Evolutionary conservation across 495 filamentous ascomycete genomes (phyloP).

Genomic region (Hypoxylon crocopeplum): DNA sequence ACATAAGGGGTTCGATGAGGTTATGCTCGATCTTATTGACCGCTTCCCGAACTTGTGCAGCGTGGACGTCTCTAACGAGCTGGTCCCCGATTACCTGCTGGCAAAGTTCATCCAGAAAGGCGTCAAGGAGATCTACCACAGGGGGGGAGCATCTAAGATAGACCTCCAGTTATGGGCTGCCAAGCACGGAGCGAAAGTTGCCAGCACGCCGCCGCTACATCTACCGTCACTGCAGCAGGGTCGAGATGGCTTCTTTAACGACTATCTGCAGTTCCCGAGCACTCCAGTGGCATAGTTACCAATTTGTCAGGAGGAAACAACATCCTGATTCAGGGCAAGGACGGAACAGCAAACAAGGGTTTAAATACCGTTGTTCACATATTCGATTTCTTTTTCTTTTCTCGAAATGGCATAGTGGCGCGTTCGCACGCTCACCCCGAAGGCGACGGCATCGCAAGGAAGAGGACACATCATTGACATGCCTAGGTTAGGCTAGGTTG

Average conservation of each 20-base stretch:
- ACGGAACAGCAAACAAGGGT: too few species aligned
- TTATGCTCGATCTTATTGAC: slow-evolving; percentile 4
- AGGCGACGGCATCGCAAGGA: too few species aligned
- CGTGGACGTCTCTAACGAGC: slow-evolving; percentile 28
- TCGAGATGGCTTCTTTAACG: background rate
- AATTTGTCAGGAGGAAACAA: too few species aligned
- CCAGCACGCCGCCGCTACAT: slow-evolving; percentile 8
- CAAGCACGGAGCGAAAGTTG: slow-evolving; percentile 10
- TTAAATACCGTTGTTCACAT: too few species aligned
- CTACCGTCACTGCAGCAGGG: slow-evolving; percentile 16
- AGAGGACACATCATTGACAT: too few species aligned
- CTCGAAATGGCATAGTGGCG: too few species aligned
- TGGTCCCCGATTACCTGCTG: slow-evolving; percentile 23
- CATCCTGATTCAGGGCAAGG: too few species aligned
- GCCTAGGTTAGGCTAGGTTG: background rate
- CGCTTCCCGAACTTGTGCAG: slow-evolving; percentile 36
- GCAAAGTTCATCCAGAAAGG: slow-evolving; percentile 25
- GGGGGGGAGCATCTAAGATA: background rate
- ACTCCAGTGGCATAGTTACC: too few species aligned
- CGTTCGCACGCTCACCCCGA: too few species aligned
- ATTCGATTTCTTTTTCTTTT: too few species aligned
- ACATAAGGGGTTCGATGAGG: slow-evolving; percentile 4
- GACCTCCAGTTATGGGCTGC: slow-evolving; percentile 30
- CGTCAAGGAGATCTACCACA: slow-evolving; percentile 28
- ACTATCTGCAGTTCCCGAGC: background rate